Evolutionary conservation across 2,329 filamentous ascomycete genomes (phyloP).

Genomic region (Basipetospora chlamydospora): DNA sequence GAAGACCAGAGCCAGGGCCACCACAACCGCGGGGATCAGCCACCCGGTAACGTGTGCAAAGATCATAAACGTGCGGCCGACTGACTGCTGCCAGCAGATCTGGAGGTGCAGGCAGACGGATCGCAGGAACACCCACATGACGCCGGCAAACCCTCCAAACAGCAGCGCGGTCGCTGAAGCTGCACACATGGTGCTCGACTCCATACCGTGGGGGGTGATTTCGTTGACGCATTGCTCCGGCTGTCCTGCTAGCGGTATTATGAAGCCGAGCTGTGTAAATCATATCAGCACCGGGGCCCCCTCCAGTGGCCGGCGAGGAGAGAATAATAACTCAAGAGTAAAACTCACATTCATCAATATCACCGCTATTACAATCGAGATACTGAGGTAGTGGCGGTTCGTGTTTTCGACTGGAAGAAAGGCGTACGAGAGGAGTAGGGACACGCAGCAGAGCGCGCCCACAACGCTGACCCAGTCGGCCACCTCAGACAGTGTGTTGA

Average conservation of each 20-base stretch:
- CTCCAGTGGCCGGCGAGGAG: not conserved
- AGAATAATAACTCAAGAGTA: not conserved
- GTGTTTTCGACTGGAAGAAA: constrained; percentile 78
- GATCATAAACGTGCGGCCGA: constrained; percentile 83
- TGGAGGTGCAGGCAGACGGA: constrained; percentile 88
- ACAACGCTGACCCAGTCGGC: constrained; percentile 76
- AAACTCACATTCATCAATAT: constrained; percentile 62
- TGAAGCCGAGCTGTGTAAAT: constrained; percentile 63
- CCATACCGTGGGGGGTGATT: constrained; percentile 92
- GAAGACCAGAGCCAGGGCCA: constrained; percentile 62
- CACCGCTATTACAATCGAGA: constrained; percentile 66
- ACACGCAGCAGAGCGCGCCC: constrained; percentile 55
- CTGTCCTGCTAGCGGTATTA: constrained; percentile 66
- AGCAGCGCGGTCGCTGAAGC: constrained; percentile 78
- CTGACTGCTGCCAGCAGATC: constrained; percentile 91
- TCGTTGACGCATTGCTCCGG: constrained; percentile 74
- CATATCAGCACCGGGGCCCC: not conserved
- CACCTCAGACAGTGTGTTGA: constrained; percentile 42
- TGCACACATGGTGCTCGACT: constrained; percentile 65
- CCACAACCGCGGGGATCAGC: constrained; percentile 64
- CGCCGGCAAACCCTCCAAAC: constrained; percentile 68
- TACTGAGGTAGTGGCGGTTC: constrained; percentile 80
- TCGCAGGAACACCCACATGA: constrained; percentile 84
- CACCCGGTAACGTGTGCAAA: constrained; percentile 67
- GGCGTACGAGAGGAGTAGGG: constrained; percentile 67